Percentiles rank a stretch among this genome's conserved stretches.
These are phyloP conservation scores for Decorospora gaudefroyi DNA, from an alignment of 2,329 filamentous ascomycete genomes.

Conservation along the genomic window DNA sequence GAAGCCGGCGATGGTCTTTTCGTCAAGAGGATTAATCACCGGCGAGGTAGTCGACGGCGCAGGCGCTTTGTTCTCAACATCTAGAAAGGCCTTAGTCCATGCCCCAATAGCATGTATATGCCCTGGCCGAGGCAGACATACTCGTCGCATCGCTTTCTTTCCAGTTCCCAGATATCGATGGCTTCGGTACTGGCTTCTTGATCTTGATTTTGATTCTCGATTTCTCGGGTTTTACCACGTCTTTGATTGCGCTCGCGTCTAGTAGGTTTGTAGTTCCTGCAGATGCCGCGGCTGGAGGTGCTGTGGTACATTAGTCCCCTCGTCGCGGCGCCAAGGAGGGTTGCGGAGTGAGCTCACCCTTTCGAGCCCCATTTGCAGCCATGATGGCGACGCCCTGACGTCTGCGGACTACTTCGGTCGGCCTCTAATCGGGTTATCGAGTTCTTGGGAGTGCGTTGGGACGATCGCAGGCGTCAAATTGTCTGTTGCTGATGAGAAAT, in stretches of 20 bases:
- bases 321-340: slow-evolving; percentile 18
- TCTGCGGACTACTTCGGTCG: slow-evolving; percentile 44
- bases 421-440: background rate
- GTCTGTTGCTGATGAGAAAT: slow-evolving; percentile 25
- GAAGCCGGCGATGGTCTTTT: slow-evolving; percentile 77
- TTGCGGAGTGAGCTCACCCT: slow-evolving; percentile 37
- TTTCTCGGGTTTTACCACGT: slow-evolving; percentile 46
- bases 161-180: slow-evolving; percentile 72
- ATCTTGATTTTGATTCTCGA: slow-evolving; percentile 53
- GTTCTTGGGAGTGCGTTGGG: background rate
- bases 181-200: slow-evolving; percentile 66
- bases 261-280: slow-evolving; percentile 26
- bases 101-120: background rate
- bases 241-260: slow-evolving; percentile 38
- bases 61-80: slow-evolving; percentile 35
- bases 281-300: slow-evolving; percentile 30
- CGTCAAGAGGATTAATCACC: slow-evolving; percentile 67
- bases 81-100: slow-evolving; percentile 19
- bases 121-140: slow-evolving; percentile 43
- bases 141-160: slow-evolving; percentile 67
- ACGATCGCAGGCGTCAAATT: slow-evolving; percentile 14
- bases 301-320: slow-evolving; percentile 30
- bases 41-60: slow-evolving; percentile 38
- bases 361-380: slow-evolving; percentile 47
- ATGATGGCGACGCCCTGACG: slow-evolving; percentile 32